phyloP scores from a whole-genome alignment of 208 protist genomes.

The Acanthamoeba castellanii region DNA sequence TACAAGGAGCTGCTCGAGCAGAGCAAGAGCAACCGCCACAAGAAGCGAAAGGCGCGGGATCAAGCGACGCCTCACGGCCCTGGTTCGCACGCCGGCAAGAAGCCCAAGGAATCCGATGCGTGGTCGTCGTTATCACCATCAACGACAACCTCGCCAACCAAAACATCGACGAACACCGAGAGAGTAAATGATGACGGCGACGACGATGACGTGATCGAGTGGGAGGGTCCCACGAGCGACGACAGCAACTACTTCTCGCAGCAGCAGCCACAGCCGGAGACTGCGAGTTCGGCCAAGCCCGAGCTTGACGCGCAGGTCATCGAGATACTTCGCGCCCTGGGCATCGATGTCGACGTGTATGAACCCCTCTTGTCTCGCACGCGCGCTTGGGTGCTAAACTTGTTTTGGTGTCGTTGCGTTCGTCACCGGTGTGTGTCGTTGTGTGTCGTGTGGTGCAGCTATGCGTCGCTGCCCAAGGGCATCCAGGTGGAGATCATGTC shows the following conservation, averaged over 20 bases:
- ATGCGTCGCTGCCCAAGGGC: neutral
- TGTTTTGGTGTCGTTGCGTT: no score
- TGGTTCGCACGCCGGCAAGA: neutral
- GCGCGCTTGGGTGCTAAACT: no score
- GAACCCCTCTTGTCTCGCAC: no score
- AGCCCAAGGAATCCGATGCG: neutral
- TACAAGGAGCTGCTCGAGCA: neutral
- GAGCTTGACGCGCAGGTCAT: neutral
- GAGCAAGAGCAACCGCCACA: neutral
- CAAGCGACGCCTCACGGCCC: no score
- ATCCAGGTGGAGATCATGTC: constrained; percentile 45
- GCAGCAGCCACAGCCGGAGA: no score
- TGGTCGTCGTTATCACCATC: neutral
- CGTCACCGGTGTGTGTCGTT: no score
- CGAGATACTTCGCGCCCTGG: neutral
- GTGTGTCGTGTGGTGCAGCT: neutral
- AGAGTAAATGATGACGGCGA: neutral
- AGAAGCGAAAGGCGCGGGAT: neutral
- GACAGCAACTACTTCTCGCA: neutral
- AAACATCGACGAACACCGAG: neutral
- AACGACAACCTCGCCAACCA: neutral
- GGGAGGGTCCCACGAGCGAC: neutral
- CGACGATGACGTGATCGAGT: neutral
- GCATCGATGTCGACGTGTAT: constrained; percentile 28
- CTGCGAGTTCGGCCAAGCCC: neutral